Base-by-base conservation (phyloP, 345 rosid genomes). In the Garcia nutans region DNA sequence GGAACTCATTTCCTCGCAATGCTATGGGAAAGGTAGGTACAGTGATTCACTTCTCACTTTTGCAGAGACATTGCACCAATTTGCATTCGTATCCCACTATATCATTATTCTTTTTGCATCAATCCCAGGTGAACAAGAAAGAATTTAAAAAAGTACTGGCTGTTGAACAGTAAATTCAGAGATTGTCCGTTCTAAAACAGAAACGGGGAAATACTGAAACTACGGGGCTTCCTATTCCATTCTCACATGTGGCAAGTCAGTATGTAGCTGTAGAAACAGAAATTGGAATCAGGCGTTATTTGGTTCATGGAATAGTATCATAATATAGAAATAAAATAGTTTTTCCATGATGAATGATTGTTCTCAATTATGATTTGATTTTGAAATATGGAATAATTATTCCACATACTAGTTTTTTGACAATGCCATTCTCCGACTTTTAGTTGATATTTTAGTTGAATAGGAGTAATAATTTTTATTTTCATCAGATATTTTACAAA, bases 21-120 rank as follows among this genome's bases (percentile, higher is more conserved):
- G 98, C 99, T 26, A 96, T 96, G 99, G 98, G 99, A 78, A 96
- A 96, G 98, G 98, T 96, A 96, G 98, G 98, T 96, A 66, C 73
- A 22, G 0, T 19, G 66, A 31, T 57, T 61, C 67, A 44, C 9
- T 13, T 31, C 16, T 68, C 33, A 5, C 2, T 7, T 20, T 71
- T 41, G 9, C 33, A 10, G 9, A 42, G 41, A 13, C 31, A 10
- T 13, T 59, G 1, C n/a, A 22, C 49, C 74, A 22, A 10, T 65
- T 50, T 74, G 3, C 15, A 19, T 62, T 42, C 24, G 15, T 44
- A 5, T 24, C 16, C 8, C 15, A 12, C 11, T 54, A 2, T 28
- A 28, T 28, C 1, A 10, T 11, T 16, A 26, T 26, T 3, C 47
- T 28, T 37, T 65, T 57, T 62, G 2, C 54, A 56, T 55, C 17